Evolutionary conservation across 1,139 yeast genomes (phyloP).

Genomic region (Protomyces inundatus): DNA sequence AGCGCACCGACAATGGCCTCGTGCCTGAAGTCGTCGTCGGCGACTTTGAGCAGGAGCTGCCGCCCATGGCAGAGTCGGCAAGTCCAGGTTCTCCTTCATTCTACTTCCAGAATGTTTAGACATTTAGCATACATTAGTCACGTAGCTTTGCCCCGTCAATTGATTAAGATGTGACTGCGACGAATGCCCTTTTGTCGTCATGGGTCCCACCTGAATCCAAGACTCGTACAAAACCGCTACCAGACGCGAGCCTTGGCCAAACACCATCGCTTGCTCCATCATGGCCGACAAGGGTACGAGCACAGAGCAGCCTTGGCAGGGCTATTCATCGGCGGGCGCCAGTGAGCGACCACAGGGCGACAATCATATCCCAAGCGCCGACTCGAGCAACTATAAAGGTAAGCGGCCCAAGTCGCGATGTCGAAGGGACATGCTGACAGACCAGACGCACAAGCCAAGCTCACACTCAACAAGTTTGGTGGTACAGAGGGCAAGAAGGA

Average conservation of each 20-base stretch:
- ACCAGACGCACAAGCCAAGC: neutral
- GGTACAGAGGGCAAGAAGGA: neutral
- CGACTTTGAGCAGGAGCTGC: conserved; percentile 48
- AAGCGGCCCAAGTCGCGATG: neutral
- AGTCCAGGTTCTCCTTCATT: conserved; percentile 94
- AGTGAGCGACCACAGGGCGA: neutral
- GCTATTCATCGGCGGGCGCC: neutral
- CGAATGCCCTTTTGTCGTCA: neutral
- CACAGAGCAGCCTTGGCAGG: neutral
- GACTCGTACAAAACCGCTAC: neutral
- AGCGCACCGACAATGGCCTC: conserved; percentile 60
- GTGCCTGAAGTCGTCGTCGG: conserved; percentile 50
- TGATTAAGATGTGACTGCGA: neutral
- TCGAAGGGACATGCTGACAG: too few relatives aligned
- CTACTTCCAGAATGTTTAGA: conserved; percentile 52
- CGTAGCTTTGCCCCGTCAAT: too few relatives aligned
- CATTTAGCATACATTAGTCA: neutral
- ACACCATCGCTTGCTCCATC: neutral
- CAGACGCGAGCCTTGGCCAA: too few relatives aligned
- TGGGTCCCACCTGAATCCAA: too few relatives aligned
- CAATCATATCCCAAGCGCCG: neutral
- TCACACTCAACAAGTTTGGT: neutral
- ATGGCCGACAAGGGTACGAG: neutral
- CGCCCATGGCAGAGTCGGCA: conserved; percentile 73
- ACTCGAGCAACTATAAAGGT: neutral